Evolutionary conservation across 1,284 basidiomycete genomes (phyloP), one percentile per base, ranked within the genome.

Genomic region (Sphagnurus paluster): DNA sequence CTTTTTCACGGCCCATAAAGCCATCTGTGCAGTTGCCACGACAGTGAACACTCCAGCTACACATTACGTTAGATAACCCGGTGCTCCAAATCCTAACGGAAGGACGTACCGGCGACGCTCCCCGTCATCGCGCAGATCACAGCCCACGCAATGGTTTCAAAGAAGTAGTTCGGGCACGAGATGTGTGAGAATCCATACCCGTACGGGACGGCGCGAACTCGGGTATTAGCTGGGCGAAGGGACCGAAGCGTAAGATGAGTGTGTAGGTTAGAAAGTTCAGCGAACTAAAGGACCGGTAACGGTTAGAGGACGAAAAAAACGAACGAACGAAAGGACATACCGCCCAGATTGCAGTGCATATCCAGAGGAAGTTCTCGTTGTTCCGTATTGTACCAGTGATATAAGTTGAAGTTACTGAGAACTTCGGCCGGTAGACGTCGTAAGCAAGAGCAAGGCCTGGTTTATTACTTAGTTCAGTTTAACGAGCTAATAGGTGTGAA

Each of bases 101-200:
- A n/a, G n/a, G n/a, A n/a, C n/a, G n/a, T n/a, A 94, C 93, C 80
- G 39, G 82, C 83, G 57, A 82, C 72, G 57, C 87, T 90, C 42
- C 84, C 80, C 2, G 93, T 95, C 80, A 99, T 84, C 28, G 77
- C 73, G 20, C 80, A 80, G 44, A 98, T 76, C 17, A 80, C 74
- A 9, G 78, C 60, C 90, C 96, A 97, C 0, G 76, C 84, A 29
- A 97, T 53, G 23, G 75, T 76, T 69, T 99, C 97, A 63, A 96
- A 98, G 63, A 93, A 87, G 71, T 99, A 99, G 68, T 99, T 98
- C 24, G 97, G 93, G 72, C 84, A 92, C 5, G 90, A 89, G 30
- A 97, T 82, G 30, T 84, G 69, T 48, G 83, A 76, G 69, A 98
- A 99, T 2, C 92, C 92, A 53, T 89, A 92, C 24, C 88, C 96